These are phyloP conservation scores for Hypoxylon lenormandii DNA, from an alignment of 495 filamentous ascomycete genomes.

Conservation along the genomic window DNA sequence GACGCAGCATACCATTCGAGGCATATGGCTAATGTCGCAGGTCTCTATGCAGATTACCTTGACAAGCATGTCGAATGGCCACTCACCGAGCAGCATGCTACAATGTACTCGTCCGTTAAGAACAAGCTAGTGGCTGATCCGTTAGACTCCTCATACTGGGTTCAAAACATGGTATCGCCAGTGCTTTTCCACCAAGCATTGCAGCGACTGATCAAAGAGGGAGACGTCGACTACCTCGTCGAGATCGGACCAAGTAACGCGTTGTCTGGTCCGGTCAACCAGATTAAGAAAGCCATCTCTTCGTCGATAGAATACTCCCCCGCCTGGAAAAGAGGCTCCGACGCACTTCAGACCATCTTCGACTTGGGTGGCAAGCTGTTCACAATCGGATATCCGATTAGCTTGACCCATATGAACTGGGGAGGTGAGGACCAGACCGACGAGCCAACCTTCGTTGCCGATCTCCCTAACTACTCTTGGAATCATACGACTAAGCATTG, in stretches of 20 bases:
- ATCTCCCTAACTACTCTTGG: slow-evolving; percentile 59
- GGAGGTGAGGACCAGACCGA: background rate
- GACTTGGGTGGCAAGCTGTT: slow-evolving; percentile 49
- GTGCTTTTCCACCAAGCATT: slow-evolving; percentile 54
- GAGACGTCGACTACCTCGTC: slow-evolving; percentile 50
- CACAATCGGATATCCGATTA: background rate
- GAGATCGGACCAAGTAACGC: slow-evolving; percentile 67
- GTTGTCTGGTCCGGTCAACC: slow-evolving; percentile 58
- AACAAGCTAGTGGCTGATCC: background rate
- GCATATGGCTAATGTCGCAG: slow-evolving; percentile 57
- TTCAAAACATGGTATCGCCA: slow-evolving; percentile 51
- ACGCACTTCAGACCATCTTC: slow-evolving; percentile 41
- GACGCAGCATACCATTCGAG: slow-evolving; percentile 59
- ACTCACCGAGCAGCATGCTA: background rate
- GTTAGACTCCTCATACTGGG: slow-evolving; percentile 50
- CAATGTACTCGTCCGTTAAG: background rate
- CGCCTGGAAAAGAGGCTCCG: slow-evolving; percentile 25
- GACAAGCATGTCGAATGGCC: slow-evolving; percentile 1
- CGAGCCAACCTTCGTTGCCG: background rate
- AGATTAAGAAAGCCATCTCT: slow-evolving; percentile 45
- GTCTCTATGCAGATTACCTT: slow-evolving; percentile 1
- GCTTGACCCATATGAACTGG: background rate
- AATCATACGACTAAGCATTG: slow-evolving; percentile 55
- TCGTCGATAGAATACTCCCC: background rate
- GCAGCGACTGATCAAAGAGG: slow-evolving; percentile 20